Conservation (phyloP, 192 early-diverging fungal species). For the Endogone sp. region DNA sequence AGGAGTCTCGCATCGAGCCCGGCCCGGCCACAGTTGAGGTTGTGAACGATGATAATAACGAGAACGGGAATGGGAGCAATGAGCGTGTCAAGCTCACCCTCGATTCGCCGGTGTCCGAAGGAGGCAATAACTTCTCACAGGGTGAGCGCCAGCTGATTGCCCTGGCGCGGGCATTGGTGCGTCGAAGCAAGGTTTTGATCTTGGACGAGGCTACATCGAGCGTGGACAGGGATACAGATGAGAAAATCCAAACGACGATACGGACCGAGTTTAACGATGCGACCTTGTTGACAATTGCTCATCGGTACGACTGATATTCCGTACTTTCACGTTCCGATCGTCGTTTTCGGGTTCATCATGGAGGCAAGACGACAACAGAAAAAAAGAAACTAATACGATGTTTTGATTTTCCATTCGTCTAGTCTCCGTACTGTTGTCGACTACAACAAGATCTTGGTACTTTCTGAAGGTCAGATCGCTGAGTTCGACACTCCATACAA, state of each 20-base stretch:
- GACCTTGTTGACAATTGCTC: conserved; percentile 84
- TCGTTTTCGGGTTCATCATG: too few relatives aligned
- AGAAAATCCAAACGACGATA: conserved; percentile 78
- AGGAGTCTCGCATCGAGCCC: conserved; percentile 23
- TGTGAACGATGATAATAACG: neutral
- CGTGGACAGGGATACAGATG: conserved; percentile 55
- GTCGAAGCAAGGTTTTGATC: conserved; percentile 35
- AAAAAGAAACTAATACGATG: neutral
- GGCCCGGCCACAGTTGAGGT: conserved; percentile 42
- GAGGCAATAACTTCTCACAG: conserved; percentile 22
- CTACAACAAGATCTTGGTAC: conserved; percentile 74
- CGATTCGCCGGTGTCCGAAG: conserved; percentile 12
- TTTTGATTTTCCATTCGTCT: neutral
- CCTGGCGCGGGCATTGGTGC: conserved; percentile 55
- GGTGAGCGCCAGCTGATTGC: conserved; percentile 64
- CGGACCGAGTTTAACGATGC: conserved; percentile 63
- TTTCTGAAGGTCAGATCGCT: conserved; percentile 67
- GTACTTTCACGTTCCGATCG: too few relatives aligned
- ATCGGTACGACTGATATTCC: conserved; percentile 59
- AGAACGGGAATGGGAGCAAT: neutral
- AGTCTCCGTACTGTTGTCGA: conserved; percentile 57
- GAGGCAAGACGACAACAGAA: too few relatives aligned
- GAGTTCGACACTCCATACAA: conserved; percentile 65
- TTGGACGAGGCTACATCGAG: conserved; percentile 70
- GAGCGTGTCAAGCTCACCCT: conserved; percentile 25